Conservation (phyloP, 2,329 filamentous ascomycete species). For the Diaporthe sp. region DNA sequence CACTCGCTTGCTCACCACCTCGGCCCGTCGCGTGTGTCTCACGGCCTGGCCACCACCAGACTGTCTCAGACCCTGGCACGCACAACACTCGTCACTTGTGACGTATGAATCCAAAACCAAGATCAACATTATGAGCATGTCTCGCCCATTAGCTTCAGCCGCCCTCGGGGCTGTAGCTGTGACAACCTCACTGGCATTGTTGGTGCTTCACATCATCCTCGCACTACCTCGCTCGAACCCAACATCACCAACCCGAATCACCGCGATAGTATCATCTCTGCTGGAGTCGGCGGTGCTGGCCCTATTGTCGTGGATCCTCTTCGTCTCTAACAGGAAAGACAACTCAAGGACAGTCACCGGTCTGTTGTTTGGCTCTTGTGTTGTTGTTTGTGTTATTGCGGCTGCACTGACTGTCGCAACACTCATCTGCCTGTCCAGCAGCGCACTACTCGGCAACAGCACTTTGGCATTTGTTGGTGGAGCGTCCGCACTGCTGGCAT, state of each 20-base stretch:
- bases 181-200: slow-evolving; percentile 50
- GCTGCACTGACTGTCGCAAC: slow-evolving; percentile 56
- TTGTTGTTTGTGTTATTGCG: slow-evolving; percentile 56
- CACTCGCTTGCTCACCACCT: slow-evolving; percentile 10
- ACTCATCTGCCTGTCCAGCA: slow-evolving; percentile 53
- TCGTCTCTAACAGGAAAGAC: slow-evolving; percentile 38
- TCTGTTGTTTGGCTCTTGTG: slow-evolving; percentile 49
- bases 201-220: slow-evolving; percentile 54
- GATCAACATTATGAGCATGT: slow-evolving; percentile 26
- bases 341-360: slow-evolving; percentile 41
- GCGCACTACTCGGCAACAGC: slow-evolving; percentile 46
- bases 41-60: slow-evolving; percentile 19
- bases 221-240: slow-evolving; percentile 46
- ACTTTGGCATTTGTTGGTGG: slow-evolving; percentile 53
- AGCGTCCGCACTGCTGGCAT: slow-evolving; percentile 55
- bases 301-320: slow-evolving; percentile 46
- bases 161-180: slow-evolving; percentile 50
- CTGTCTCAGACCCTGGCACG: slow-evolving; percentile 29
- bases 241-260: slow-evolving; percentile 44
- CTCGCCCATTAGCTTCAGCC: slow-evolving; percentile 43
- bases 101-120: slow-evolving; percentile 29
- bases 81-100: slow-evolving; percentile 29
- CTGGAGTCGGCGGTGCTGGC: slow-evolving; percentile 51
- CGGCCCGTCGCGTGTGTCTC: slow-evolving; percentile 31
- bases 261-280: slow-evolving; percentile 51